These are phyloP conservation scores for Dacryopinax primogenitus DNA, from an alignment of 768 basidiomycete genomes.

Conservation along the genomic window DNA sequence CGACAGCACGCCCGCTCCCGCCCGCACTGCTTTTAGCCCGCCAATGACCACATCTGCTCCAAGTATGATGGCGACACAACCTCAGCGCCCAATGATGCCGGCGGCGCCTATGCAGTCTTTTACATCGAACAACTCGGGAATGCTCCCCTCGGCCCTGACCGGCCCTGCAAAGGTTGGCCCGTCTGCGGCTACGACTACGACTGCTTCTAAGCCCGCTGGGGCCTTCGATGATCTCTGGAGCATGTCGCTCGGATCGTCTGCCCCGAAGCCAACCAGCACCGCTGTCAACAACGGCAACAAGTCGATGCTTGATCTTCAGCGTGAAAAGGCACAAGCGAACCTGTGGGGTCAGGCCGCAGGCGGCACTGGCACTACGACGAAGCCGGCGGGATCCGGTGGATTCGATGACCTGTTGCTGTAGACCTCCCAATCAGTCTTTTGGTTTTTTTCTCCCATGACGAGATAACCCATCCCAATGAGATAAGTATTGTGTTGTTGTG, in stretches of 20 bases:
- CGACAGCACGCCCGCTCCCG: conserved; percentile 18
- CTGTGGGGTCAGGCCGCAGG: conserved; percentile 55
- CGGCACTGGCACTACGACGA: not conserved
- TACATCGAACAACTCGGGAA: conserved; percentile 1
- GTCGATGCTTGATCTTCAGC: conserved; percentile 79
- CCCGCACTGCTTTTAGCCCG: no score
- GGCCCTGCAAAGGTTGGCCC: conserved; percentile 10
- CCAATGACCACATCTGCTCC: no score
- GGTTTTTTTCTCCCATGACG: not conserved
- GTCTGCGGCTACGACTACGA: conserved; percentile 22
- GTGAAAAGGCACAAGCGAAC: conserved; percentile 67
- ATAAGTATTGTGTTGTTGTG: not conserved
- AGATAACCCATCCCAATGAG: not conserved
- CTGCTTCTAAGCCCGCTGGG: conserved; percentile 32
- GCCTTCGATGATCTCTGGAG: conserved; percentile 87
- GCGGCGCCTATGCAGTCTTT: not conserved
- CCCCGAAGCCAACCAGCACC: conserved; percentile 29
- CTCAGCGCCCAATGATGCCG: not conserved
- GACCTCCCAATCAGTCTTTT: not conserved
- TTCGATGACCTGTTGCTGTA: not conserved
- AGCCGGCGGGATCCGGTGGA: not conserved
- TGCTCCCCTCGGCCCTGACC: conserved; percentile 11
- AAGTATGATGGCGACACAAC: not conserved
- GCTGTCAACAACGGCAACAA: conserved; percentile 33
- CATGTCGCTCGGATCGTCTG: conserved; percentile 51